Evolutionary conservation across 345 rosid genomes (phyloP), one percentile per base, ranked within the genome.

Genomic region (Aurinia saxatilis): DNA sequence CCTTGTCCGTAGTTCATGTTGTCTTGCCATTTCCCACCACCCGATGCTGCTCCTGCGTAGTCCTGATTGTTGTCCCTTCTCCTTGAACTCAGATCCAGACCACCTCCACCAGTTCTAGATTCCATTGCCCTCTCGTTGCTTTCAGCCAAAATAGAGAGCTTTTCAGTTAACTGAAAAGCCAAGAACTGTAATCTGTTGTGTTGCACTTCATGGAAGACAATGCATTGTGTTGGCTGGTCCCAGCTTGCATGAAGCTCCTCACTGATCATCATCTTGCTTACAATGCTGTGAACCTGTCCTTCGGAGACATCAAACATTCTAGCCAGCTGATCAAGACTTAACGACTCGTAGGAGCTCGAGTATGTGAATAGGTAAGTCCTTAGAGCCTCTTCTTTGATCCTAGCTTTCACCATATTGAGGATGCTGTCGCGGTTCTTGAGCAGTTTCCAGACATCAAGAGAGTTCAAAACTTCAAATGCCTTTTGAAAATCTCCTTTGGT

Each of bases 321-420:
- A 31, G 85, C 70, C 40, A 88, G 81, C 56, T 81, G 82, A 55
- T 81, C 95, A 77, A 86, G 79, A 69, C 90, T 73, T 27, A 84
- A 62, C 1, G 95, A 76, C 47, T 81, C 77, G 1, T 86, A 91
- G 3, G 92, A 80, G 11, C 79, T 70, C 3, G 88, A 74, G 75
- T 77, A 84, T 29, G 90, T 83, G 29, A 91, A 78, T 16, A 91
- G 87, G 62, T 79, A 88, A 7, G 92, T 88, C 80, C 90, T 80
- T 46, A 91, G 33, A 70, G 92, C 95, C 70, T 83, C 96, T 74
- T 88, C 98, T 74, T 88, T 91, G 55, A 91, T 86, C 79, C 83
- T 88, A 49, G 76, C 79, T 76, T 81, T 81, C 55, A 91, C 79
- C 92, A 88, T 88, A 46, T 78, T 84, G 0, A 84, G 84, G 50